Evolutionary conservation across 495 filamentous ascomycete species (phyloP).

Genomic region (Xylaria palmicola): DNA sequence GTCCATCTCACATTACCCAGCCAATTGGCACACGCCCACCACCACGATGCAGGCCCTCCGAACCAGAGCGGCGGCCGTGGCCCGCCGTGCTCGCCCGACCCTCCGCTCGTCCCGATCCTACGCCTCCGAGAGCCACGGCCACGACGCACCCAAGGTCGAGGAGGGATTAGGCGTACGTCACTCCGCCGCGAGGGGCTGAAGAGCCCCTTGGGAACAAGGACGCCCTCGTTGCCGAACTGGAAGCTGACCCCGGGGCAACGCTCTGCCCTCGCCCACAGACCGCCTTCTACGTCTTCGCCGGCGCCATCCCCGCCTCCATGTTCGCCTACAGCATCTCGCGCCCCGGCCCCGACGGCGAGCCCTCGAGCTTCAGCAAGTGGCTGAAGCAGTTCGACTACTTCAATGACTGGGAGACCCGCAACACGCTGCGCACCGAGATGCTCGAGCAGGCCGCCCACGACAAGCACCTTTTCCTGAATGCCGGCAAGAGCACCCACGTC

Average conservation of each 20-base stretch:
- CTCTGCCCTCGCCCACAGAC: conserved; percentile 29
- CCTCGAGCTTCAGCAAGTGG: conserved; percentile 32
- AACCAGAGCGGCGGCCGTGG: conserved; percentile 38
- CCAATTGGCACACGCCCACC: conserved; percentile 28
- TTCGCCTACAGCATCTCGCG: conserved; percentile 42
- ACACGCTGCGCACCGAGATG: conserved; percentile 38
- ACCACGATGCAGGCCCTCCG: conserved; percentile 46
- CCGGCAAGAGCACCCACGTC: conserved; percentile 31
- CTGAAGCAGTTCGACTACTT: conserved; percentile 35
- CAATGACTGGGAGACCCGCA: conserved; percentile 41
- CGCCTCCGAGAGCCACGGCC: conserved; percentile 42
- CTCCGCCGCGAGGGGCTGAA: neutral
- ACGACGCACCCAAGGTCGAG: conserved; percentile 34
- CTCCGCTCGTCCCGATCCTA: conserved; percentile 41
- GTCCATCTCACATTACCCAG: conserved; percentile 16
- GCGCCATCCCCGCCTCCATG: conserved; percentile 31
- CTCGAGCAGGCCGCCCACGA: conserved; percentile 51
- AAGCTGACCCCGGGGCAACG: conserved; percentile 12
- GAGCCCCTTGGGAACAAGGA: neutral
- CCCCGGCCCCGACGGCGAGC: conserved; percentile 44
- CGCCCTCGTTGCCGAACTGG: no score
- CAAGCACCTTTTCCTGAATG: conserved; percentile 41
- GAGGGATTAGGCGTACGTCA: conserved; percentile 47
- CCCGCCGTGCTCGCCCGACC: conserved; percentile 34
- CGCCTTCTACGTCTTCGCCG: conserved; percentile 40